Evolutionary conservation across 192 early-diverging fungal genomes (phyloP).

Genomic region (Coemansia umbellata): DNA sequence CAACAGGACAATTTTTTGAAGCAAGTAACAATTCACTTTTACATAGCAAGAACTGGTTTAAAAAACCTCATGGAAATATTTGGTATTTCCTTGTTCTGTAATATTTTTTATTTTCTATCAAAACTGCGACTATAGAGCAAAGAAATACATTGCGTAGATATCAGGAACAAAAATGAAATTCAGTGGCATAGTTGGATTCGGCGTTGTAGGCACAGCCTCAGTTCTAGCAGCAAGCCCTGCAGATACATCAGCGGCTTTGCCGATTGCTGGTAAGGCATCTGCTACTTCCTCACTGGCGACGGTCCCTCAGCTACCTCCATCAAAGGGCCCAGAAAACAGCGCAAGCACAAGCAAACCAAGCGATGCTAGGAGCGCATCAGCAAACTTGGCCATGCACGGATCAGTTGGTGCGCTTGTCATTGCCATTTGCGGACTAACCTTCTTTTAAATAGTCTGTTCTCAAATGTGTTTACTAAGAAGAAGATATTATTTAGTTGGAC

Average conservation of each 20-base stretch:
- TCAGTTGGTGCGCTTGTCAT: constrained; percentile 37
- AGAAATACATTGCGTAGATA: neutral
- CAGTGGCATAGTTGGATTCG: neutral
- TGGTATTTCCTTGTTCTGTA: neutral
- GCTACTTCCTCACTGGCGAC: neutral
- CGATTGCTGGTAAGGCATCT: neutral
- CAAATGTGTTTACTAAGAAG: too few species aligned
- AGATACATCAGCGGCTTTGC: neutral
- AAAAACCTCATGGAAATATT: neutral
- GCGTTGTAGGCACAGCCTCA: neutral
- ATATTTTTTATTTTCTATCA: neutral
- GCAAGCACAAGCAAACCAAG: constrained; percentile 17
- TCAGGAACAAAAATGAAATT: neutral
- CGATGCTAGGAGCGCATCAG: constrained; percentile 7
- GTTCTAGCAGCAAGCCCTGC: neutral
- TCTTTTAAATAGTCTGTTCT: too few species aligned
- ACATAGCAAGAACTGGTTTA: neutral
- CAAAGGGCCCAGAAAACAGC: constrained; percentile 5
- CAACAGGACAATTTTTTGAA: constrained; percentile 1
- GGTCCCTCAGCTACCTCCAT: constrained; percentile 1
- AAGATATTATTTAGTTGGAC: too few species aligned
- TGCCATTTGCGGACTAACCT: constrained; percentile 34
- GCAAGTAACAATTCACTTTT: neutral
- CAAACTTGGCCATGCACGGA: constrained; percentile 17
- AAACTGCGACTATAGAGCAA: neutral